Evolutionary conservation across 495 filamentous ascomycete species (phyloP), one percentile per base, ranked within the genome.

Genomic region (Aspergillus heteromorphus): DNA sequence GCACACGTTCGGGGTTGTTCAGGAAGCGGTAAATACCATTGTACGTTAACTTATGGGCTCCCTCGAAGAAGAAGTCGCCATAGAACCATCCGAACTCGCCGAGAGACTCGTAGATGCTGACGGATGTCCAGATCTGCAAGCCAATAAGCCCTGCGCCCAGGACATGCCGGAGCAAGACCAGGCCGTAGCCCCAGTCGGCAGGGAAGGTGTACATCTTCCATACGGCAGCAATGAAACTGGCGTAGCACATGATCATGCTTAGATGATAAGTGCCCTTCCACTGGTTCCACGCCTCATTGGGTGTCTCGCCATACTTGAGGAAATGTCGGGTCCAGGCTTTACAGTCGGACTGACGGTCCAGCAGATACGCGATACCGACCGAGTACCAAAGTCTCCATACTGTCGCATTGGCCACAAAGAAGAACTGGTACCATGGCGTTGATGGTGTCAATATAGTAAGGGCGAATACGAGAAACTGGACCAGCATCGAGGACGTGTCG

Each of bases 21-120:
- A 98, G 75, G 72, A 89, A 98, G 54, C 93, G 91, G 67, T 98
- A 98, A 61, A 98, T 98, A 48, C 93, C 95, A 58, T 86, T 89
- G 74, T 97, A 98, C 18, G 89, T 97, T 45, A 97, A 79, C 62
- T 95, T 95, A 18, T 83, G 86, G 9, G 83, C 82, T 42, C 85
- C 84, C 48, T 86, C 80, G 58, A 95, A 91, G 72, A 96, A 97
- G 76, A 98, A 98, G 68, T 98, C 93, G 11, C 93, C 93, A 63
- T 90, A 98, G 77, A 97, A 98, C 93, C 95, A 98, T 59, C 95
- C 95, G 65, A 97, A 97, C 65, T 98, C 93, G 40, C 92, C 92
- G 2, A 97, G 84, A 5, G 92, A 96, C 14, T 96, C 91, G 71
- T 97, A 95, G 55, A 97, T 95, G 67, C 91, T 96, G 55, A 88